Conservation (phyloP, 1,284 basidiomycete genomes). For the Pseudozyma thailandica region DNA sequence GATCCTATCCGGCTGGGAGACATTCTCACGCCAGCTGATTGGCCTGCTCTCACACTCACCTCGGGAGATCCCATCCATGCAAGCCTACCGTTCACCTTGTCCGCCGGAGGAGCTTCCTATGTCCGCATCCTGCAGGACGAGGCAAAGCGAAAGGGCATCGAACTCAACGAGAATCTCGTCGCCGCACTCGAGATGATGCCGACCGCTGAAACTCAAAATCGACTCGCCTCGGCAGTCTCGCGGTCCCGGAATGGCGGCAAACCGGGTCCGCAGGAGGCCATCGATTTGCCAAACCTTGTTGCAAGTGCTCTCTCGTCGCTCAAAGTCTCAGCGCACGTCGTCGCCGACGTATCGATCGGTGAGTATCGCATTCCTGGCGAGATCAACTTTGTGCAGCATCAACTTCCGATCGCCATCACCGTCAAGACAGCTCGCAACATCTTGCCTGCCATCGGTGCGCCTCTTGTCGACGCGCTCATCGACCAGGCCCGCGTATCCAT, state of each 20-base stretch:
- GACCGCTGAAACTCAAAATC: not conserved
- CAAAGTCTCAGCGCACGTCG: conserved; percentile 50
- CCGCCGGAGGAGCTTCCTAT: conserved; percentile 47
- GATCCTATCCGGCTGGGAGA: conserved; percentile 34
- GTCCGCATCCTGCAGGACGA: conserved; percentile 49
- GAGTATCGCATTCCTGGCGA: conserved; percentile 50
- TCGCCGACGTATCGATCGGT: conserved; percentile 44
- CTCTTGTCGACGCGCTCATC: conserved; percentile 51
- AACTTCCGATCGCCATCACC: conserved; percentile 57
- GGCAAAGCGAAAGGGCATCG: conserved; percentile 41
- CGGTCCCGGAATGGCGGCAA: not conserved
- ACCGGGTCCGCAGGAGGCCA: conserved; percentile 5
- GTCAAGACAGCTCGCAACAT: conserved; percentile 50
- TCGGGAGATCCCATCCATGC: conserved; percentile 37
- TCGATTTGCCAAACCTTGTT: conserved; percentile 42
- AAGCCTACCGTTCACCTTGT: conserved; percentile 52
- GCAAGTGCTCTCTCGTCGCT: conserved; percentile 46
- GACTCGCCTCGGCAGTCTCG: conserved; percentile 1
- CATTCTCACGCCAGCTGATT: conserved; percentile 41
- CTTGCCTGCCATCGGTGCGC: conserved; percentile 49
- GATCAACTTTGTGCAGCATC: conserved; percentile 50
- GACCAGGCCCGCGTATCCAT: conserved; percentile 51
- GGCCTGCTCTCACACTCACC: conserved; percentile 38
- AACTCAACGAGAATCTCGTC: conserved; percentile 51
- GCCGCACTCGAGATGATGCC: conserved; percentile 48